A percentile compares a stretch with the other conserved stretches of the same genome.
Conservation (phyloP, 352 stramenopile species). For the Phytophthora syringae region DNA sequence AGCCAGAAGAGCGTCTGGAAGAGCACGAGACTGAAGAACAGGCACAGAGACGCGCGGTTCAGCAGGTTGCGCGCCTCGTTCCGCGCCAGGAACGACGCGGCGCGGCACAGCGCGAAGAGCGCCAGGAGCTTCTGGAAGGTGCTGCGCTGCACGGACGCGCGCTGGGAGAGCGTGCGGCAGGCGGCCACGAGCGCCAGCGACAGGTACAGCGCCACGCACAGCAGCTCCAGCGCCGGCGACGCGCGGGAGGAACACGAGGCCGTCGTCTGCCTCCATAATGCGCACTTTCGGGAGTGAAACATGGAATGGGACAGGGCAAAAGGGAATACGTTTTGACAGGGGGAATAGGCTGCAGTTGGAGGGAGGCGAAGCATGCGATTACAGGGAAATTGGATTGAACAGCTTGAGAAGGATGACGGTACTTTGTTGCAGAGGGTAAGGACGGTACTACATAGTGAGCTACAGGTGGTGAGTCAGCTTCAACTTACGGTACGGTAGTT, state of each 20-base stretch:
- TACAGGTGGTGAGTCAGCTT: not conserved
- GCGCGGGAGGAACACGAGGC: conserved; percentile 70
- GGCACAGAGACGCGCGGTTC: conserved; percentile 74
- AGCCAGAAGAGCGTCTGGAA: conserved; percentile 90
- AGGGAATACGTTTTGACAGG: too few species aligned
- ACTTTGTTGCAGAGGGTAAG: too few species aligned
- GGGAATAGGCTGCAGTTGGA: too few species aligned
- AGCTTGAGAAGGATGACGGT: too few species aligned
- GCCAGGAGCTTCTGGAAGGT: conserved; percentile 81
- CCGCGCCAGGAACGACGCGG: conserved; percentile 57
- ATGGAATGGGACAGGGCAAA: too few species aligned
- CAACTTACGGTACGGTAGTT: not conserved
- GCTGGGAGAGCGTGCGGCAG: conserved; percentile 49
- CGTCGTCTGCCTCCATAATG: conserved; percentile 25
- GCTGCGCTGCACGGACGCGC: conserved; percentile 45
- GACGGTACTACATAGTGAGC: too few species aligned
- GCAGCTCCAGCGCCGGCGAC: conserved; percentile 47
- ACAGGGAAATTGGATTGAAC: too few species aligned
- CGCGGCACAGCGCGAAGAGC: conserved; percentile 64
- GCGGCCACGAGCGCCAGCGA: conserved; percentile 58
- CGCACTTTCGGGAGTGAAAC: too few species aligned
- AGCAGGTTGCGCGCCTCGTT: conserved; percentile 55
- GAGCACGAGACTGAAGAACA: conserved; percentile 89
- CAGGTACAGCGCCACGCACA: conserved; percentile 73
- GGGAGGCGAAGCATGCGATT: too few species aligned